Evolutionary conservation across 2,329 filamentous ascomycete species (phyloP), one percentile per base, ranked within the genome.

Genomic region (Calonectria montana): DNA sequence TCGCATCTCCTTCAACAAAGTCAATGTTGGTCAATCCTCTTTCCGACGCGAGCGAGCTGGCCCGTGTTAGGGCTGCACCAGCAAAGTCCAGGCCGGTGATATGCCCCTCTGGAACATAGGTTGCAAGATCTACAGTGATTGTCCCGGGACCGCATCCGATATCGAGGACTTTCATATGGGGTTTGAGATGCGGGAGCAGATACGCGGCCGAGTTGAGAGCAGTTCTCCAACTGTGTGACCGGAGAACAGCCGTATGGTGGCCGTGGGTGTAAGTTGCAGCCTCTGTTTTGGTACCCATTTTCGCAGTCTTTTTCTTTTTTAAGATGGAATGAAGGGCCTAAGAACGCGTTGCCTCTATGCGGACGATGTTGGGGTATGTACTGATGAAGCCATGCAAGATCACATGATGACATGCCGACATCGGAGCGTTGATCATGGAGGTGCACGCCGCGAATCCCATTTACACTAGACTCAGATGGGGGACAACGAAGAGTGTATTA

Each of bases 231-330:
- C 25, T 45, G n/a, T 67, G 64, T 15, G 50, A 31, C 31, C 64
- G 50, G 5, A 67, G 35, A 5, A 67, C 64, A 2, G 64, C 57
- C 21, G 64, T 45, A 37, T 65, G 62, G 27, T 65, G 62, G 1
- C 62, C 62, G 15, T 65, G 62, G 3, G 62, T 65, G 45, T 65
- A 65, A 23, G 62, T 65, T 41, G 62, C 62, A 53, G 62, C 43
- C 29, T 65, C 62, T 13, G 31, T 23, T 27, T 65, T 53, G 16
- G 23, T 7, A 2, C 31, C 16, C 62, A 65, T 65, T 50, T 31
- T 53, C 8, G 6, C 41, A 3, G 12, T 13, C 21, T 12, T 21
- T 47, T 27, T 18, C 8, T 18, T 27, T 18, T 15, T 18, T 4
- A 64, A 39, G 2, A n/a, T 27, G 23, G 18, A 29, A 23, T 27